Base-by-base conservation (phyloP, 495 filamentous ascomycete species). In the Penicillium daleae region DNA sequence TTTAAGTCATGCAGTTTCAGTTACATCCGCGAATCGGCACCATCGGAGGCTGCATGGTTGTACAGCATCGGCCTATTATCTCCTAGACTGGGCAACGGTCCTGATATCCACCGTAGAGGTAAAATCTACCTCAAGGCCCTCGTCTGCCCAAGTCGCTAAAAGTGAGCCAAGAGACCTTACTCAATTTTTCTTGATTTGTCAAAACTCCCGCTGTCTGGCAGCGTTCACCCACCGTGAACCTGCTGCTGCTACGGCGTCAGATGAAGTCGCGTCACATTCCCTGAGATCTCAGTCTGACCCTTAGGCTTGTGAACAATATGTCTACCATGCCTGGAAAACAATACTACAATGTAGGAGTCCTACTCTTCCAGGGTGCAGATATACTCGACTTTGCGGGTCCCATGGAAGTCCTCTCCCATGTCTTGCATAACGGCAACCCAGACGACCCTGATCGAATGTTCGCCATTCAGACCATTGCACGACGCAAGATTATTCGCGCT, bases 331-430 rank as follows among this genome's bases (percentile, higher is more conserved):
- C 60, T 7, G 19, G 42, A 1, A 66, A 66, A 7, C 42, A 61
- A 39, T 67, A 71, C 59, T 74, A 68, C 73, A 64, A 66, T 29
- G 72, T 74, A 21, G 77, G 67, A 7, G 68, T 85, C 48, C 59
- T 82, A 13, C 65, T 87, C 37, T 78, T 81, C 62, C 60, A 72
- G 5, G 75, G 77, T 56, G 81, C 79, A 60, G 82, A 86, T 66
- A 76, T 81, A 29, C 72, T 91, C 69, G 89, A 91, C 78, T 86
- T 90, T 65, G 78, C 82, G 32, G 89, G 87, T 21, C 87, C 89
- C 22, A 78, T 90, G 46, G 88, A 91, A 72, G 80, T 88, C 13
- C 56, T 74, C 15, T 71, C 70, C 31, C 70, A 75, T 64, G 64
- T 66, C 62, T 68, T 64, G 24, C 75, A 77, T 56, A 75, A 73